Evolutionary conservation across 2,329 filamentous ascomycete species (phyloP).

Genomic region (Arthrobotrys sphaeroides): DNA sequence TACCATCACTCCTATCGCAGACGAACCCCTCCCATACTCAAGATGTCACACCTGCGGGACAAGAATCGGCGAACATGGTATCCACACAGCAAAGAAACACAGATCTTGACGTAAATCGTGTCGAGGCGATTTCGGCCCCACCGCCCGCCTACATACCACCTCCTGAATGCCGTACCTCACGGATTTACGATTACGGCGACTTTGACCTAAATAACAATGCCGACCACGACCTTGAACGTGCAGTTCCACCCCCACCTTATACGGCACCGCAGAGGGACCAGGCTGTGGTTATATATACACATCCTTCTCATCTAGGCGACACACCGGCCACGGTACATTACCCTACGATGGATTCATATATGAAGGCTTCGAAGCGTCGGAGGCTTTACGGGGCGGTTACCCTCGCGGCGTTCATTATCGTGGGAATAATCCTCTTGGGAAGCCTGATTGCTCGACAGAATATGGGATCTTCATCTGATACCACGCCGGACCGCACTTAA

Average conservation of each 20-base stretch:
- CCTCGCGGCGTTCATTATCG: conserved; percentile 29
- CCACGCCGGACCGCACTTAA: background rate
- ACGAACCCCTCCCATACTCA: conserved; percentile 1
- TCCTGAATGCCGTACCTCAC: conserved; percentile 42
- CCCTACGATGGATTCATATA: conserved; percentile 35
- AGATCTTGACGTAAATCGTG: conserved; percentile 4
- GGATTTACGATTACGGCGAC: conserved; percentile 43
- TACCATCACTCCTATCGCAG: background rate
- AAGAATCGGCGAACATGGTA: conserved; percentile 6
- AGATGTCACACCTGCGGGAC: background rate
- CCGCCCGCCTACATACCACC: conserved; percentile 48
- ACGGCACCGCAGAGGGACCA: conserved; percentile 18
- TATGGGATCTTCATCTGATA: background rate
- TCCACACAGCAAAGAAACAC: background rate
- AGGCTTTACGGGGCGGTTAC: conserved; percentile 37
- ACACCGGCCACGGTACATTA: conserved; percentile 17
- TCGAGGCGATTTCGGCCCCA: conserved; percentile 34
- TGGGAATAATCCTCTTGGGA: conserved; percentile 42
- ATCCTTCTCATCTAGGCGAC: background rate
- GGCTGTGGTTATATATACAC: background rate
- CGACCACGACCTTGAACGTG: conserved; percentile 36
- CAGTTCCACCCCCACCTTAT: conserved; percentile 45
- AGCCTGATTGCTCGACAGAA: conserved; percentile 31
- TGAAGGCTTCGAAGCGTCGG: conserved; percentile 37
- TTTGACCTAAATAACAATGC: background rate